Base-by-base conservation (phyloP, 2,329 filamentous ascomycete species). In the Stemphylium beticola region DNA sequence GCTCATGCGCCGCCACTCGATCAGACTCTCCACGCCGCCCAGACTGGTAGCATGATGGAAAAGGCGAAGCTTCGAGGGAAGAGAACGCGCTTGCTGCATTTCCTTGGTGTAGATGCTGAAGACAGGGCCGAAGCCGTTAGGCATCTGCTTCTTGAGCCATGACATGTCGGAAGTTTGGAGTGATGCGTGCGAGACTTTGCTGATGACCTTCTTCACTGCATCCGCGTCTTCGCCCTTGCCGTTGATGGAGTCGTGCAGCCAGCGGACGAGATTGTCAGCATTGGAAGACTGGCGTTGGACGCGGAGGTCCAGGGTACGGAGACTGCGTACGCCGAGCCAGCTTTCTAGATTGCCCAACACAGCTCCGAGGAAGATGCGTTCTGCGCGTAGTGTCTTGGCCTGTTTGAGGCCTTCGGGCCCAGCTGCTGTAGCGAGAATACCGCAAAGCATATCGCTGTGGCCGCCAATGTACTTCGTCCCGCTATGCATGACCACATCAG, bases 381-480 rank as follows among this genome's bases (percentile, higher is more conserved):
- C 93, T 1, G 74, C 71, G 41, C 82, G 78, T 67, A 98, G 77
- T 18, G 76, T 79, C 80, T 45, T 81, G 66, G 68, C 69, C 39
- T 52, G 54, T 45, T 68, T 61, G 2, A 54, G 52, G 1, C 70
- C 65, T 11, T 65, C 64, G 2, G 60, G 50, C 3, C 66, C 57
- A 41, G 78, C 78, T 20, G 83, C 79, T 5, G 92, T 84, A 0
- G 86, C 85, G 24, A 99, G 78, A 15, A 96, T 88, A 18, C 95
- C 95, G 71, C 91, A 96, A 5, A 98, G 85, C 83, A 98, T 83
- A 77, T 99, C 95, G 62, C 89, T 93, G 78, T 99, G 95, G 0
- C 95, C 95, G 17, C 95, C 95, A 63, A 99, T 86, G 77, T 98
- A 99, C 81, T 98, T 99, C 15, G 93, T 96, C 3, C 92, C 95